Evolutionary conservation across 2,329 filamentous ascomycete genomes (phyloP), one percentile per base, ranked within the genome.

Genomic region (Xylaria sp.): DNA sequence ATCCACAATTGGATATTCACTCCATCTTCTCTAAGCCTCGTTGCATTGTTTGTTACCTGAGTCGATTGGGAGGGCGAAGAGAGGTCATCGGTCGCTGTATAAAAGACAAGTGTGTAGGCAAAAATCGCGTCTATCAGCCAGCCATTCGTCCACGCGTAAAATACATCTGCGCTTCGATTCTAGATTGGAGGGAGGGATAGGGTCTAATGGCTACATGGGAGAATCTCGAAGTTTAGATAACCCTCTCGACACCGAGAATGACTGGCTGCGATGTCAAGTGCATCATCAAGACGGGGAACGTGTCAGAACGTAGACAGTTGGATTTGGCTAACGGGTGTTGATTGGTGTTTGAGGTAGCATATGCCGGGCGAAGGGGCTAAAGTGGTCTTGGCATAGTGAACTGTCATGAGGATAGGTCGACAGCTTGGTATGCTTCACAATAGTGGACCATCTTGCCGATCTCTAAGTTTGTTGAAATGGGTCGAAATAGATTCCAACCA

Each of bases 211-310:
- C 20, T 1, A 36, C 61, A 3, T 45, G 51, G 33, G 25, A 15
- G 25, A 42, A 31, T 22, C 33, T 13, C 29, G 4, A 39, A 31
- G 51, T 63, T 44, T 63, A 20, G 31, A 44, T 39, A 5, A 13
- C n/a, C 36, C 20, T 33, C 42, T 17, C 4, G 49, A 29, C 15
- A 39, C 9, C 4, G 15, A 27, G n/a, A 62, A 47, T 39, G 42
- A 56, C 50, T 62, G 60, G 60, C 50, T 61, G 38, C 15, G 58
- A 27, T 27, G 36, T 36, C 49, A 29, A 9, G 27, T 61, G 38
- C 15, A 49, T 20, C 20, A 25, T 36, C 49, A 29, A 9, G 27
- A 39, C n/a, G 53, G 31, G 36, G 13, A 54, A 20, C 5, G 31
- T 39, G 58, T 44, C 38, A 10, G 25, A 25, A 33, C 36, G 15